These are phyloP conservation scores for Xylariaceae sp. DNA, from an alignment of 2,329 filamentous ascomycete genomes.

Conservation along the genomic window DNA sequence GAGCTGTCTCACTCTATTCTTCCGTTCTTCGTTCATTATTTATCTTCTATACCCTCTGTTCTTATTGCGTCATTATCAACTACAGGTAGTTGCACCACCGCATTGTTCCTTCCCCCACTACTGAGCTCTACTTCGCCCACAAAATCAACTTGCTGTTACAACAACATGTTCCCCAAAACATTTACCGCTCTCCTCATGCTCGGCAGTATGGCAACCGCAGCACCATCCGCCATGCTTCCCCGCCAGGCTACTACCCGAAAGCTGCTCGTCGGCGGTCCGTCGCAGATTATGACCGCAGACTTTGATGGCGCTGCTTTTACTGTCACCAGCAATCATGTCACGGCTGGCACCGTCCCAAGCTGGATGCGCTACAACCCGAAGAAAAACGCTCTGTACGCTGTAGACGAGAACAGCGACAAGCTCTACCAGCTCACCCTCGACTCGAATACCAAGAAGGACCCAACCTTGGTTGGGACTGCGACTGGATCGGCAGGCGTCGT, in stretches of 20 bases:
- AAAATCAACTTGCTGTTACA: not conserved
- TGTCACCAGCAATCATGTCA: slow-evolving; percentile 32
- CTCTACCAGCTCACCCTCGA: slow-evolving; percentile 39
- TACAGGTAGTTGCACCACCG: not conserved
- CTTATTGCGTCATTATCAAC: too few species aligned
- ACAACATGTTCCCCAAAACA: slow-evolving; percentile 15
- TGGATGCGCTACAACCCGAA: slow-evolving; percentile 40
- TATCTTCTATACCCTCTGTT: too few species aligned
- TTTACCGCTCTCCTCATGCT: slow-evolving; percentile 24
- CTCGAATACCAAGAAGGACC: slow-evolving; percentile 24
- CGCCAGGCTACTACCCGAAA: slow-evolving; percentile 20
- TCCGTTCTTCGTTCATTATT: too few species aligned
- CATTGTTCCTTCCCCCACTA: not conserved
- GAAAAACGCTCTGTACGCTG: slow-evolving; percentile 39
- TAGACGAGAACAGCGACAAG: slow-evolving; percentile 40
- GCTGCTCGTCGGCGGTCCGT: slow-evolving; percentile 38
- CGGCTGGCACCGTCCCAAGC: slow-evolving; percentile 33
- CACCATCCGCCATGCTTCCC: slow-evolving; percentile 14
- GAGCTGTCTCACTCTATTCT: too few species aligned
- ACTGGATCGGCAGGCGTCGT: slow-evolving; percentile 41
- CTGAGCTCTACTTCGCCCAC: not conserved
- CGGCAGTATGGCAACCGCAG: slow-evolving; percentile 22
- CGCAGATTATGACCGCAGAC: slow-evolving; percentile 36
- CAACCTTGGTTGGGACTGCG: slow-evolving; percentile 26
- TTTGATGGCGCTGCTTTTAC: slow-evolving; percentile 38